A percentile compares a stretch with the other conserved stretches of the same genome.
phyloP scores from a whole-genome alignment of 129 eudicot species.

The Heracleum sosnowskyi region DNA sequence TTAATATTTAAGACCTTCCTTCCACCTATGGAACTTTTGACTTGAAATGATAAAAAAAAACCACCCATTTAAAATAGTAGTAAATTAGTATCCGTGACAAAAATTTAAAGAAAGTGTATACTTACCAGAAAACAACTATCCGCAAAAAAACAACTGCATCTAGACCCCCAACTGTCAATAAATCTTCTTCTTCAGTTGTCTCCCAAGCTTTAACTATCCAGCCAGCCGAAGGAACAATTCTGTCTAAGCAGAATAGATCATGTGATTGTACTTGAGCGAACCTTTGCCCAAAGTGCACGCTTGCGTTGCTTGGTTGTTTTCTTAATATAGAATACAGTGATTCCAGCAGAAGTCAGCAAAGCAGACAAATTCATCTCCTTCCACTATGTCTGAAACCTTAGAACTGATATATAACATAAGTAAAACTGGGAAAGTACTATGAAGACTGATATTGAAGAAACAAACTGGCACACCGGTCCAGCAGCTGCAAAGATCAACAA shows the following conservation, averaged over 20 bases:
- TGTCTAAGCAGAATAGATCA: slow-evolving; percentile 44
- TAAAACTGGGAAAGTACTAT: background rate
- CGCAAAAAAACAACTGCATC: slow-evolving; percentile 82
- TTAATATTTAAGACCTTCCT: background rate
- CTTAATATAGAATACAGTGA: slow-evolving; percentile 78
- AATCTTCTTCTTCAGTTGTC: slow-evolving; percentile 73
- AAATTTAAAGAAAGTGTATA: background rate
- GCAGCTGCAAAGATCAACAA: background rate
- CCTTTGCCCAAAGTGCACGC: slow-evolving; percentile 69
- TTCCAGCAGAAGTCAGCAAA: slow-evolving; percentile 76
- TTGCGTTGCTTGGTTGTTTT: slow-evolving; percentile 62
- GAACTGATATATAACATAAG: too few species aligned
- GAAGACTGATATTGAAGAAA: background rate
- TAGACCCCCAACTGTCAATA: slow-evolving; percentile 58
- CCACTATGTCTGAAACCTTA: slow-evolving; percentile 16
- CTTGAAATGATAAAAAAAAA: background rate
- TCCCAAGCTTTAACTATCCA: slow-evolving; percentile 94
- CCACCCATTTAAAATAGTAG: background rate
- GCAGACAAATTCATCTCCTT: slow-evolving; percentile 62
- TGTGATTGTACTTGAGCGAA: slow-evolving; percentile 44
- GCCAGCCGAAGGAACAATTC: slow-evolving; percentile 73
- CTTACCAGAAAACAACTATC: slow-evolving; percentile 64
- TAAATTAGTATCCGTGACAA: background rate
- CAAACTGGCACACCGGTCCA: slow-evolving; percentile 4
- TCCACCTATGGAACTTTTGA: background rate